A percentile compares a stretch with the other conserved stretches of the same genome.
These are phyloP conservation scores for Colletotrichum sp. DNA, from an alignment of 2,329 filamentous ascomycete genomes.

Conservation along the genomic window DNA sequence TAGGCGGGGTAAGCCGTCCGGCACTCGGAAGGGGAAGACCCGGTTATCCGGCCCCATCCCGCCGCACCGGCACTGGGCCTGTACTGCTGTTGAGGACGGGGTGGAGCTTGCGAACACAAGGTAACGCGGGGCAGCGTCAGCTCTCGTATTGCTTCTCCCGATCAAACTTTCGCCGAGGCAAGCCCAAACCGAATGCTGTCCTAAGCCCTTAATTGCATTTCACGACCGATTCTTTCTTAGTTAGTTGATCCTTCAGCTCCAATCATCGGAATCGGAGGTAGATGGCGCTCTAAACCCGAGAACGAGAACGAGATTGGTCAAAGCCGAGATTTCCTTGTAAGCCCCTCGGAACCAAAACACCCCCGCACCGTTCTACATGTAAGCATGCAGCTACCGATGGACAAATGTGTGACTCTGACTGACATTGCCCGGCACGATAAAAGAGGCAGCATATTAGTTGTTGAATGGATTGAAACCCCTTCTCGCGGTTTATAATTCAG, in stretches of 20 bases:
- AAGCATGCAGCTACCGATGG: background rate
- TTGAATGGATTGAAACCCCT: no score
- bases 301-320: background rate
- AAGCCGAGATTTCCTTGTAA: background rate
- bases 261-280: background rate
- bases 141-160: background rate
- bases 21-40: background rate
- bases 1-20: background rate
- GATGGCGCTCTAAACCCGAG: background rate
- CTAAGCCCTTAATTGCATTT: rapidly evolving
- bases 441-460: background rate
- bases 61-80: background rate
- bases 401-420: background rate
- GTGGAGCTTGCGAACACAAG: rapidly evolving
- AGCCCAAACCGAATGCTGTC: rapidly evolving
- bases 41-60: background rate
- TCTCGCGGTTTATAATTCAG: no score
- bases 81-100: background rate
- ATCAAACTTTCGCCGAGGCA: background rate
- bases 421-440: background rate
- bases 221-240: background rate
- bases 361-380: background rate
- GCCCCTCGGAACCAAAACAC: background rate
- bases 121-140: background rate
- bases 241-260: rapidly evolving